Conservation (phyloP, 192 early-diverging fungal species). For the Coemansia sp. region DNA sequence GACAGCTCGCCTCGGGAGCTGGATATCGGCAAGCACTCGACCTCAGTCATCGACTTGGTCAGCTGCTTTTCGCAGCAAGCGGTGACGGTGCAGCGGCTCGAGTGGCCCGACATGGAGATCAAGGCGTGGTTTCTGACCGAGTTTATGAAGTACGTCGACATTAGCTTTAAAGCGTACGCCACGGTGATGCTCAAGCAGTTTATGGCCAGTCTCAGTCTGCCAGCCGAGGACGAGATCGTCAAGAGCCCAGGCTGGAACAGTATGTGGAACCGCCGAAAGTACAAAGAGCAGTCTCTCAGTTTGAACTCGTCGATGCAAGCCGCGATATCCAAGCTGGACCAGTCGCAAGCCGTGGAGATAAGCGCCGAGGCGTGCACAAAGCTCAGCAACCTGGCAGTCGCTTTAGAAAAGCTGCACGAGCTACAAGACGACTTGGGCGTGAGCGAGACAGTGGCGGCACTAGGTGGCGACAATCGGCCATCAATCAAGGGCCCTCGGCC, state of each 20-base stretch:
- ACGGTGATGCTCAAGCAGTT: slow-evolving; percentile 47
- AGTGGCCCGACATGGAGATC: slow-evolving; percentile 51
- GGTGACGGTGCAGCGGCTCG: slow-evolving; percentile 26
- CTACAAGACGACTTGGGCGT: slow-evolving; percentile 46
- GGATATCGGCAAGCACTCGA: slow-evolving; percentile 48
- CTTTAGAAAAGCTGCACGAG: slow-evolving; percentile 40
- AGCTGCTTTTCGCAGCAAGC: slow-evolving; percentile 50
- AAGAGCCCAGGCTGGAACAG: slow-evolving; percentile 36
- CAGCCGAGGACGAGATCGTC: slow-evolving; percentile 6
- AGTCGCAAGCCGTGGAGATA: slow-evolving; percentile 30
- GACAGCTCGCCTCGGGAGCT: slow-evolving; percentile 36
- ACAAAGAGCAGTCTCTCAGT: slow-evolving; percentile 44
- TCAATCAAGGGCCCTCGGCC: slow-evolving; percentile 18
- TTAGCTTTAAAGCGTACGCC: slow-evolving; percentile 48
- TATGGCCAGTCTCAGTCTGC: slow-evolving; percentile 20
- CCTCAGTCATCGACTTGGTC: slow-evolving; percentile 51
- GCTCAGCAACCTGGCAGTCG: slow-evolving; percentile 49
- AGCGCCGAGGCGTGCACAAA: slow-evolving; percentile 43
- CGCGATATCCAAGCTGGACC: slow-evolving; percentile 39
- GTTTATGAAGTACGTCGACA: slow-evolving; percentile 43
- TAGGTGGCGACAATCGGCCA: slow-evolving; percentile 42
- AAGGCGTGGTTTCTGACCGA: slow-evolving; percentile 40
- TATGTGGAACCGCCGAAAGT: slow-evolving; percentile 49
- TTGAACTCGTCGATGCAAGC: slow-evolving; percentile 32
- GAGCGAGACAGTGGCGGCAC: slow-evolving; percentile 23